Evolutionary conservation across 1,284 basidiomycete species (phyloP).

Genomic region (Cutaneotrichosporon arboriforme): DNA sequence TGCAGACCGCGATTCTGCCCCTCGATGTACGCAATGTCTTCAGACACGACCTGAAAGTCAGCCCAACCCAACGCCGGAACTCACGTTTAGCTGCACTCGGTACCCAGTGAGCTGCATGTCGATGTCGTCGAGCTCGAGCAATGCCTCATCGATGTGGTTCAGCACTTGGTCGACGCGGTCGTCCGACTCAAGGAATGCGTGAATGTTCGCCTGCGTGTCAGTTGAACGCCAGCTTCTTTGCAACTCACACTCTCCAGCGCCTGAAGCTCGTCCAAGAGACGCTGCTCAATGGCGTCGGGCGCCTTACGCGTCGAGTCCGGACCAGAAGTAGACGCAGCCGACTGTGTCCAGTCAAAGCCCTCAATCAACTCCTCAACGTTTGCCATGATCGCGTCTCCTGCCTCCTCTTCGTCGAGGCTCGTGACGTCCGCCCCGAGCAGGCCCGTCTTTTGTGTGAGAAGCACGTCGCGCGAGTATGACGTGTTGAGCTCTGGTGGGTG

Average conservation of each 20-base stretch:
- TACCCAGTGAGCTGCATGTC: constrained; percentile 80
- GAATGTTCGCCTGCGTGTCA: constrained; percentile 74
- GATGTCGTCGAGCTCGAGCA: constrained; percentile 79
- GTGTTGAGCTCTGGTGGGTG: constrained; percentile 43
- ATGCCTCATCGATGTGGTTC: constrained; percentile 78
- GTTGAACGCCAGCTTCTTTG: too few species aligned
- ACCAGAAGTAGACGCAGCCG: constrained; percentile 2
- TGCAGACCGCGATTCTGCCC: constrained; percentile 94
- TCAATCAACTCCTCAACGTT: constrained; percentile 98
- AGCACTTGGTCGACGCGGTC: constrained; percentile 77
- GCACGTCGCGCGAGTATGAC: constrained; percentile 56
- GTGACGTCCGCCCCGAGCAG: constrained; percentile 35
- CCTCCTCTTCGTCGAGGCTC: constrained; percentile 55
- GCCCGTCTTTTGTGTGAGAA: constrained; percentile 53
- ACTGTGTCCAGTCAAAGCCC: constrained; percentile 86
- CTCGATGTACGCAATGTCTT: constrained; percentile 94
- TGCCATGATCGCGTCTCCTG: constrained; percentile 71
- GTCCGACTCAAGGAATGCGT: constrained; percentile 93
- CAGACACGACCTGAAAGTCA: constrained; percentile 67
- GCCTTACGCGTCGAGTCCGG: constrained; percentile 49
- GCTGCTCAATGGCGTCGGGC: constrained; percentile 80
- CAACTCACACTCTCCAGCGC: constrained; percentile 83
- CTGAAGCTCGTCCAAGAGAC: constrained; percentile 76
- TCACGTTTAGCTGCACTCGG: constrained; percentile 86
- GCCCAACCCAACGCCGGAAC: constrained; percentile 28